These are phyloP conservation scores for Carex scoparia DNA, from an alignment of 176 grass and related monocot genomes.

Conservation along the genomic window DNA sequence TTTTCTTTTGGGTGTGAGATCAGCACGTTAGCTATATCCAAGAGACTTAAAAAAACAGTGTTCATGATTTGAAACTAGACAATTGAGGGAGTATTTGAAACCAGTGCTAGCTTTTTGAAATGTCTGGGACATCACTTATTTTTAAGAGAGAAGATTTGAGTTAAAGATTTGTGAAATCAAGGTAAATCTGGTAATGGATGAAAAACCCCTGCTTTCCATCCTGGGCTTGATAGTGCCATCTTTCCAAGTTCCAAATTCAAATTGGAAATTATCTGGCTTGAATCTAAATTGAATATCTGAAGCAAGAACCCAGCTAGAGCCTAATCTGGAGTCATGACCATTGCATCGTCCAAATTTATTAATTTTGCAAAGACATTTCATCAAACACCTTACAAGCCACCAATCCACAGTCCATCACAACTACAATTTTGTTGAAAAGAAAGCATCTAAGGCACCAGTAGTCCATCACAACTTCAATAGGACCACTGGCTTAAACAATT, in stretches of 20 bases:
- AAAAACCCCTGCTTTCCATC: background rate
- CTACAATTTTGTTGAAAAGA: no score
- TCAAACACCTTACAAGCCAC: slow-evolving; percentile 3
- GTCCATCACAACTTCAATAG: no score
- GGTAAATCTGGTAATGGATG: background rate
- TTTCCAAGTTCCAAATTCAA: background rate
- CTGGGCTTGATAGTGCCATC: background rate
- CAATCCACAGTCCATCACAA: background rate
- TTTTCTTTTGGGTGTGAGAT: background rate
- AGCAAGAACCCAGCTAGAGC: background rate
- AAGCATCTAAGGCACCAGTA: no score
- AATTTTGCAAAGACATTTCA: background rate
- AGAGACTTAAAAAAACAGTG: background rate
- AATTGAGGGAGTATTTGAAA: background rate
- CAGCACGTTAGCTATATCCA: background rate
- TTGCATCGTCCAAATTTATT: background rate
- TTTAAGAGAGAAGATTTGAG: background rate
- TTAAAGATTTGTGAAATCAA: background rate
- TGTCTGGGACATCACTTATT: background rate
- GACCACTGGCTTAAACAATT: no score
- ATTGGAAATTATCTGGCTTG: no score
- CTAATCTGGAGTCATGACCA: no score
- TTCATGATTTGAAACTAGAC: background rate
- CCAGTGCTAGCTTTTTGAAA: no score
- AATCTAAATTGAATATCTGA: background rate